These are phyloP conservation scores for Pelargonium fulgidum DNA, from an alignment of 441 rosid species.

Conservation along the genomic window DNA sequence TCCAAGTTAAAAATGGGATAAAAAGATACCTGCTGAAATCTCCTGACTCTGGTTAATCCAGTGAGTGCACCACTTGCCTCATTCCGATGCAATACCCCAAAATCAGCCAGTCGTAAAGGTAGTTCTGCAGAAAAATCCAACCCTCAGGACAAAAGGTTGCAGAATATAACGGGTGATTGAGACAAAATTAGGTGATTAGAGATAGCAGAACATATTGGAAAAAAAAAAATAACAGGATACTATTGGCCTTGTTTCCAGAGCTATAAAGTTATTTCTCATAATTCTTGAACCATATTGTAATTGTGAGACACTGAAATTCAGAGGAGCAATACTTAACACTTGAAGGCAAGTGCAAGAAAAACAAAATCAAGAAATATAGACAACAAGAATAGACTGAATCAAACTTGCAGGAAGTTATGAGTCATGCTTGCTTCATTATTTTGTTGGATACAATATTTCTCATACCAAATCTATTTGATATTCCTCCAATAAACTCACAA, in stretches of 20 bases:
- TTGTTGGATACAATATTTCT: too few relatives aligned
- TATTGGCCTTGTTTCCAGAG: not conserved
- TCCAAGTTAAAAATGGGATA: too few relatives aligned
- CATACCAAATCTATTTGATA: too few relatives aligned
- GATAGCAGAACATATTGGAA: too few relatives aligned
- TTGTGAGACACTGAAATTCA: not conserved
- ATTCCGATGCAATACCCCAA: slow-evolving; percentile 92
- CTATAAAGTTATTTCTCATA: not conserved
- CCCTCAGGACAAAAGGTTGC: slow-evolving; percentile 2
- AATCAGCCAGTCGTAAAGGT: slow-evolving; percentile 91
- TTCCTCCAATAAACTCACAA: too few relatives aligned
- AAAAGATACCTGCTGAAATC: slow-evolving; percentile 82
- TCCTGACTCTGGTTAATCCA: slow-evolving; percentile 93
- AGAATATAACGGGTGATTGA: not conserved
- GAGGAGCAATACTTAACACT: not conserved
- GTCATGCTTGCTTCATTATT: too few relatives aligned
- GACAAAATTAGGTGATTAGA: not conserved
- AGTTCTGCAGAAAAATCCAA: slow-evolving; percentile 51
- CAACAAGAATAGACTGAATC: too few relatives aligned
- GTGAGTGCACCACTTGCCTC: slow-evolving; percentile 99
- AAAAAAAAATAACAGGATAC: not conserved
- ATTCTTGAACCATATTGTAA: too few relatives aligned
- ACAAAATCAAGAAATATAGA: too few relatives aligned
- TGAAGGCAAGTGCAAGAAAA: too few relatives aligned
- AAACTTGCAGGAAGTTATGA: too few relatives aligned